Evolutionary conservation across 495 filamentous ascomycete species (phyloP), one percentile per base, ranked within the genome.

Genomic region (Penicillium daleae): DNA sequence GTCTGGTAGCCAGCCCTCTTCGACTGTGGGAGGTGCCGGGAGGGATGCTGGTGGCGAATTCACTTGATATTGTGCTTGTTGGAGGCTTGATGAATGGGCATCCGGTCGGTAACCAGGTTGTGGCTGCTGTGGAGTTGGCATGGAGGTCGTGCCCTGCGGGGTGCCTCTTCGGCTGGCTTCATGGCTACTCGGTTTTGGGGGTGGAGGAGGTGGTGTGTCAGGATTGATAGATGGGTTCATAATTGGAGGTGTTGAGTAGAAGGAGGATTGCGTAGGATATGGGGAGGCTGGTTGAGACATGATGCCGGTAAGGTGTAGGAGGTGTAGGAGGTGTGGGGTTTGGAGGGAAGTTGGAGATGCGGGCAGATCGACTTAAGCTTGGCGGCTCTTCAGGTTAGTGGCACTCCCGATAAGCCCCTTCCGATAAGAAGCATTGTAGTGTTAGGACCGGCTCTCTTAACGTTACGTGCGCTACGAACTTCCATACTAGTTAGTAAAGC

Each of bases 161-260:
- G 88, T 92, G 62, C 84, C 84, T 60, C 87, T 78, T 60, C 88
- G 86, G 70, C 87, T 91, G 32, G 83, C 78, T 62, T 91, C 88
- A 63, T 89, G 88, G 70, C 83, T 86, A 59, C 75, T 83, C 8
- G 89, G 89, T 66, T 92, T 92, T 1, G 90, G 90, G 4, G 90
- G 90, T 39, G 88, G 89, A 9, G 85, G 81, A 2, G 90, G 89
- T 9, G 90, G 89, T 10, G 87, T 80, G 57, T 85, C 82, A 9
- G 78, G 72, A 56, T 80, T 77, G 33, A 78, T 57, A 19, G 71
- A 64, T 15, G 73, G 60, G 31, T 77, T 74, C 63, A 75, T 70
- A 51, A 68, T 65, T 57, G 71, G 32, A 33, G 66, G 65, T 39
- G 66, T 32, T 19, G 72, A 67, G 39, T 69, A 67, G 44, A 68